A percentile compares a stretch with the other conserved stretches of the same genome.
phyloP scores from a whole-genome alignment of 495 filamentous ascomycete species.

The Mytilinidion resinicola region DNA sequence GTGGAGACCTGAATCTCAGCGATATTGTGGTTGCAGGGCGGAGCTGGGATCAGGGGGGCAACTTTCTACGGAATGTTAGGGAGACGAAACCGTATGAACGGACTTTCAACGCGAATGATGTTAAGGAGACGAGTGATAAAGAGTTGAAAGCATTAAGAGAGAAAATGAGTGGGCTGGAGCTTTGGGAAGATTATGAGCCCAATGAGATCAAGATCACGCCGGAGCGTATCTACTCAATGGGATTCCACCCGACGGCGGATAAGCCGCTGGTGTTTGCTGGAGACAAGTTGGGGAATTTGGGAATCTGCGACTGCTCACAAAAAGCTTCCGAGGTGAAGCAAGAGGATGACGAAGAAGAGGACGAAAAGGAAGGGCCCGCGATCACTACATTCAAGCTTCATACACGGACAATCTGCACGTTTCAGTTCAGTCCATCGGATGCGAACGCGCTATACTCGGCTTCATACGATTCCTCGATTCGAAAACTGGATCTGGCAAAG shows the following conservation, averaged over 20 bases:
- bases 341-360: constrained; percentile 54
- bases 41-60: constrained; percentile 46
- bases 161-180: constrained; percentile 68
- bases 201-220: constrained; percentile 90
- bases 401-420: constrained; percentile 77
- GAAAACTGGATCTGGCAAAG: constrained; percentile 76
- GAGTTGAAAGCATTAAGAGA: constrained; percentile 68
- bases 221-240: constrained; percentile 80
- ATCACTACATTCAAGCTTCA: constrained; percentile 86
- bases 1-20: constrained; percentile 62
- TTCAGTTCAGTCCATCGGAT: constrained; percentile 68
- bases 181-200: constrained; percentile 78
- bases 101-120: constrained; percentile 76
- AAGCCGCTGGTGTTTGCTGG: constrained; percentile 92
- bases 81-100: constrained; percentile 68
- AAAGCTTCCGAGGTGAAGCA: constrained; percentile 42
- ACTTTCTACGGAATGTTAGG: constrained; percentile 52
- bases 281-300: constrained; percentile 89
- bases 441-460: constrained; percentile 65
- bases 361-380: constrained; percentile 62
- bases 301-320: constrained; percentile 88
- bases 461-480: constrained; percentile 93
- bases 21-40: constrained; percentile 76
- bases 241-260: constrained; percentile 77
- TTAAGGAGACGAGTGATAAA: constrained; percentile 73